phyloP scores from a whole-genome alignment of 495 filamentous ascomycete genomes.

The Podospora anserina region DNA sequence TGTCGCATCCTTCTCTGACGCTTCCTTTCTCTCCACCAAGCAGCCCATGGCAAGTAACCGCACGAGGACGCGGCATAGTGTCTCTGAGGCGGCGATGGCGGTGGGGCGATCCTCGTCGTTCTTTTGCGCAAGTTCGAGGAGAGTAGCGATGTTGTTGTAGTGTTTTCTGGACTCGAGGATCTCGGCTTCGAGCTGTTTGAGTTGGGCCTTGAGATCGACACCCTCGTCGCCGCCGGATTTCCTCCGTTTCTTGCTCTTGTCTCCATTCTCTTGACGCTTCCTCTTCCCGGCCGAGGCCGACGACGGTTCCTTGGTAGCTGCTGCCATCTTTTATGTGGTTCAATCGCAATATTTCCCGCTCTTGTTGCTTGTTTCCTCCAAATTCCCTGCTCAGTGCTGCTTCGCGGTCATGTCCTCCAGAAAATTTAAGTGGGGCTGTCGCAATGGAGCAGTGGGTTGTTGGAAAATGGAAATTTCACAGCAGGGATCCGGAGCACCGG shows the following conservation, averaged over 20 bases:
- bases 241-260: conserved; percentile 50
- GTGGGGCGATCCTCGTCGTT: conserved; percentile 35
- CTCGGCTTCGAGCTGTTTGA: conserved; percentile 68
- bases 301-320: conserved; percentile 20
- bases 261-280: conserved; percentile 44
- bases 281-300: conserved; percentile 40
- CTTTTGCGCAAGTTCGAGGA: conserved; percentile 59
- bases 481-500: background rate
- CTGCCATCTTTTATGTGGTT: conserved; percentile 26
- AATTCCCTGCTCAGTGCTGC: background rate
- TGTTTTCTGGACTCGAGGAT: conserved; percentile 80
- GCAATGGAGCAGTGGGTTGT: conserved; percentile 2
- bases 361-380: background rate
- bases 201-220: conserved; percentile 49
- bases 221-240: conserved; percentile 37
- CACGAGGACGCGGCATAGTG: conserved; percentile 86
- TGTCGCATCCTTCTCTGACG: conserved; percentile 67
- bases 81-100: conserved; percentile 62
- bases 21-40: conserved; percentile 59
- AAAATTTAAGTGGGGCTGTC: conserved; percentile 32
- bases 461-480: conserved; percentile 10
- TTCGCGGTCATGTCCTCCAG: background rate
- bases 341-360: background rate
- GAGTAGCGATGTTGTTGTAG: conserved; percentile 84
- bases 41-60: conserved; percentile 74